Evolutionary conservation across 192 early-diverging fungal species (phyloP).

Genomic region (Backusella sp.): DNA sequence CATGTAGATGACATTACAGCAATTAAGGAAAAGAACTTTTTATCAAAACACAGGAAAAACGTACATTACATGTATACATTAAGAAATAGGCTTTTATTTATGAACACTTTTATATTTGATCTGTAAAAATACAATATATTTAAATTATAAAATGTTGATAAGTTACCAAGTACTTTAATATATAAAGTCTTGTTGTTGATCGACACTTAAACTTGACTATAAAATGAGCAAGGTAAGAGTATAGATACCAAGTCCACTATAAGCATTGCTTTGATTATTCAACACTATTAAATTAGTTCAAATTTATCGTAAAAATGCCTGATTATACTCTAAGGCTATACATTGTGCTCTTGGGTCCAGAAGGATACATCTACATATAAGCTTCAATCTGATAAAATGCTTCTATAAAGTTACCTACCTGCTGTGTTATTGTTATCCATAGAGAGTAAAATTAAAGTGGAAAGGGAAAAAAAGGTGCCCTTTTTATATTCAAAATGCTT

Average conservation of each 20-base stretch:
- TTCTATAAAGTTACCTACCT: background rate
- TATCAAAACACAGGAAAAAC: background rate
- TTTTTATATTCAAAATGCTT: background rate
- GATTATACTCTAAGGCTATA: background rate
- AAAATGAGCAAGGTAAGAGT: background rate
- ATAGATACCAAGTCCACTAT: background rate
- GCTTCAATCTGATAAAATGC: background rate
- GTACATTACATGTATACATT: background rate
- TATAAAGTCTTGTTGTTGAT: background rate
- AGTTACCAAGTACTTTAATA: background rate
- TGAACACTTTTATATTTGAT: background rate
- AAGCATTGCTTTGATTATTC: background rate
- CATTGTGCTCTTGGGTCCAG: background rate
- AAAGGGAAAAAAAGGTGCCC: background rate
- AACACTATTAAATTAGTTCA: background rate
- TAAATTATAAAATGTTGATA: background rate
- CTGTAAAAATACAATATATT: background rate
- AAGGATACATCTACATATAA: background rate
- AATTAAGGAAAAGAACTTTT: background rate
- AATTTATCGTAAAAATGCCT: background rate
- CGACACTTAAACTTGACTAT: background rate
- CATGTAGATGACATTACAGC: background rate
- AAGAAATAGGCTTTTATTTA: background rate
- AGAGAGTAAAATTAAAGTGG: background rate
- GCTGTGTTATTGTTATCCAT: background rate